A percentile compares a stretch with the other conserved stretches of the same genome.
Conservation (phyloP, 305 asterid species). For the Fraxinus platypoda region DNA sequence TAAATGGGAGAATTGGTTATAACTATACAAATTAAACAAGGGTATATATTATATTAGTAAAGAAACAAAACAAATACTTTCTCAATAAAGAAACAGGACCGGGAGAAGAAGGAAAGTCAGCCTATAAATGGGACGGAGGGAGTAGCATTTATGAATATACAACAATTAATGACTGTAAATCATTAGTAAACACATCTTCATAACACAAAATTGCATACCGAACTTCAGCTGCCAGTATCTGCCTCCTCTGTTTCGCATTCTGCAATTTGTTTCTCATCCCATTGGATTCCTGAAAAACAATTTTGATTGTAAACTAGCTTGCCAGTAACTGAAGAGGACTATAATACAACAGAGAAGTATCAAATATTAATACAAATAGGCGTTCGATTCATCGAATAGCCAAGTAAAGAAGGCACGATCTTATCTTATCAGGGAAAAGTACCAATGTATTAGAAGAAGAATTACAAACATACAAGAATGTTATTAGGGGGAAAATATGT, state of each 20-base stretch:
- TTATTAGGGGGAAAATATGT: background rate
- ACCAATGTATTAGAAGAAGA: background rate
- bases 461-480: background rate
- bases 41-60: too few relatives aligned
- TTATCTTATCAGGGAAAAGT: background rate
- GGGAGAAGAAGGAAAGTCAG: too few relatives aligned
- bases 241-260: conserved; percentile 47
- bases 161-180: background rate
- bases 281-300: conserved; percentile 49
- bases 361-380: background rate
- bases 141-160: background rate
- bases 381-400: background rate
- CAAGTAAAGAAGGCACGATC: background rate
- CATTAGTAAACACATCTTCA: background rate
- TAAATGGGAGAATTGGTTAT: background rate
- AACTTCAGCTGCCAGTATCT: conserved; percentile 67
- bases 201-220: conserved; percentile 43
- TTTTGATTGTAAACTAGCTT: background rate
- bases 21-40: background rate
- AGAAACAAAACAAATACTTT: too few relatives aligned
- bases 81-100: too few relatives aligned
- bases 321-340: background rate
- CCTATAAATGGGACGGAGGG: too few relatives aligned
- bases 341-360: background rate
- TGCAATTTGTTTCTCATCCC: conserved; percentile 51